These are phyloP conservation scores for Ceratocystis diversiconidia DNA, from an alignment of 2,329 filamentous ascomycete species.

Conservation along the genomic window DNA sequence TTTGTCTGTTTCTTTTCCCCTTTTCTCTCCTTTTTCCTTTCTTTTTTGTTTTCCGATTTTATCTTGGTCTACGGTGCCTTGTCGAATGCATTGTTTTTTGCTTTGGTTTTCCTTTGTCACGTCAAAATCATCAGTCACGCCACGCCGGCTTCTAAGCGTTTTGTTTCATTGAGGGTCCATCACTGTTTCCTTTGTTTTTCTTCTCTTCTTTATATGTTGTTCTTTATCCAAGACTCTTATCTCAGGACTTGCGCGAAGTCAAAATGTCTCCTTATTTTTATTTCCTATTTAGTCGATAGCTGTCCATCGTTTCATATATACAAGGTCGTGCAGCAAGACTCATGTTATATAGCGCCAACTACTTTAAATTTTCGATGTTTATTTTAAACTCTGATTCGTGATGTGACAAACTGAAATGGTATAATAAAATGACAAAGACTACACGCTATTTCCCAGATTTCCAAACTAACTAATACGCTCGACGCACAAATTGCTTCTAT, in stretches of 20 bases:
- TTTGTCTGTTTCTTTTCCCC: neutral
- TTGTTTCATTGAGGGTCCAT: neutral
- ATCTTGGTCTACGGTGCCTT: neutral
- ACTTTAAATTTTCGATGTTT: neutral
- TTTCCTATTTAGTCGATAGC: neutral
- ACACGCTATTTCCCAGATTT: neutral
- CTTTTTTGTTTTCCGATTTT: neutral
- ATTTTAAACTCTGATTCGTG: neutral
- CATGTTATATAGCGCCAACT: neutral
- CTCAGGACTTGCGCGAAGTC: neutral
- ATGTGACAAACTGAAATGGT: neutral
- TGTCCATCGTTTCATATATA: neutral
- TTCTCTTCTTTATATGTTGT: neutral
- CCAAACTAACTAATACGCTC: no score
- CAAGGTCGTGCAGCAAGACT: neutral
- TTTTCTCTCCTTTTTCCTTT: neutral
- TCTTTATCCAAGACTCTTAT: neutral
- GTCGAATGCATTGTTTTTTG: neutral
- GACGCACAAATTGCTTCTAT: no score
- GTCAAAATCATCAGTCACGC: conserved; percentile 2
- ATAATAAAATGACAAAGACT: neutral
- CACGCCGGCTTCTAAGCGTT: neutral
- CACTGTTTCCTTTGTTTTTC: neutral
- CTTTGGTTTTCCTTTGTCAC: neutral
- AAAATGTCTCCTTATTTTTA: neutral